phyloP scores from a whole-genome alignment of 257 asterid genomes.

The Nicotiana benthamiana region DNA sequence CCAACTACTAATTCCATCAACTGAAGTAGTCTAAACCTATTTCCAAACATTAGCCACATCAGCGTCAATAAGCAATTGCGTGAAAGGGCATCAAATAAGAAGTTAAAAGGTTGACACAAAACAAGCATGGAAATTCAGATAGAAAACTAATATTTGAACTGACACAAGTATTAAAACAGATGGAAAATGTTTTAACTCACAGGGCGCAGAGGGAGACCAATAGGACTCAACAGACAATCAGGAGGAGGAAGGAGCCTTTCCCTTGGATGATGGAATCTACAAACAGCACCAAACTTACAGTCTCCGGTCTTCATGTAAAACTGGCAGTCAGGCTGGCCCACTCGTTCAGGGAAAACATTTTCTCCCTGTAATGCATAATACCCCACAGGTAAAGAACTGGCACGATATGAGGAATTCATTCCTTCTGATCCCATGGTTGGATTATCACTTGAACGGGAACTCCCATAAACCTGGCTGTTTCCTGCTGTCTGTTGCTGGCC shows the following conservation, averaged over 20 bases:
- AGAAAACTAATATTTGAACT: neutral
- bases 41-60: too few species aligned
- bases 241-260: slow-evolving; percentile 80
- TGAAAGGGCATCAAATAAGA: too few species aligned
- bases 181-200: slow-evolving; percentile 38
- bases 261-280: slow-evolving; percentile 94
- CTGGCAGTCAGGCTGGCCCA: slow-evolving; percentile 92
- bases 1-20: too few species aligned
- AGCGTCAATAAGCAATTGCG: too few species aligned
- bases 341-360: slow-evolving; percentile 86
- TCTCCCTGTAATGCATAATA: slow-evolving; percentile 70
- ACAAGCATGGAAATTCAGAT: neutral
- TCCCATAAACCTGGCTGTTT: slow-evolving; percentile 44
- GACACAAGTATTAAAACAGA: neutral
- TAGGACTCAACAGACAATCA: slow-evolving; percentile 76
- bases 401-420: slow-evolving; percentile 33
- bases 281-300: slow-evolving; percentile 89
- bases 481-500: slow-evolving; percentile 54
- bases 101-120: neutral
- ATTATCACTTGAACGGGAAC: slow-evolving; percentile 42
- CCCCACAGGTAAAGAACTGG: slow-evolving; percentile 56
- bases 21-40: too few species aligned
- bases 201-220: slow-evolving; percentile 88
- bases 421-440: slow-evolving; percentile 46
- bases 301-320: slow-evolving; percentile 97